phyloP scores from a whole-genome alignment of 352 stramenopile genomes.

The Globisporangium nodosum region DNA sequence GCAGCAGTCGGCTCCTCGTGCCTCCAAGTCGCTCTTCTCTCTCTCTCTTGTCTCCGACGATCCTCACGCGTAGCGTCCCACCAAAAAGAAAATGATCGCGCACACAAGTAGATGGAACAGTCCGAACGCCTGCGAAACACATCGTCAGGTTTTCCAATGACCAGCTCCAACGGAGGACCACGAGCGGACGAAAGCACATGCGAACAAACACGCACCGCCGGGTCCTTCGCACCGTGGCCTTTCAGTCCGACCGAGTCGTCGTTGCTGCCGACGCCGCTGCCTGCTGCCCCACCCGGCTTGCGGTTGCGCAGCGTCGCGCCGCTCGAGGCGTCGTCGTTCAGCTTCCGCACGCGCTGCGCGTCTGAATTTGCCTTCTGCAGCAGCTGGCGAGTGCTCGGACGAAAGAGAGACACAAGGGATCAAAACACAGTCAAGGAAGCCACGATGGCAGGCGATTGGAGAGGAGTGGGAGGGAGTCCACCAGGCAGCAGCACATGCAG shows the following conservation, averaged over 20 bases:
- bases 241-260: conserved; percentile 30
- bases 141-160: neutral
- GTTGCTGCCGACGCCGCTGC: conserved; percentile 7
- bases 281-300: conserved; percentile 31
- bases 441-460: neutral
- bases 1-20: neutral
- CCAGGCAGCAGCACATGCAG: neutral
- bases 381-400: conserved; percentile 40
- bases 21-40: neutral
- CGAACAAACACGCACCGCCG: conserved; percentile 31
- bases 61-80: conserved; percentile 78
- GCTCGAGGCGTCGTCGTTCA: conserved; percentile 42
- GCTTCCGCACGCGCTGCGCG: conserved; percentile 54
- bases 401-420: neutral
- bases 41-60: neutral
- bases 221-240: conserved; percentile 30
- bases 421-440: conserved; percentile 15
- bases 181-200: neutral
- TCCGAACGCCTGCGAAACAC: conserved; percentile 44
- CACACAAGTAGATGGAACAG: conserved; percentile 82
- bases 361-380: conserved; percentile 68
- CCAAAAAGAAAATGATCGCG: conserved; percentile 88
- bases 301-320: conserved; percentile 61
- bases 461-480: neutral
- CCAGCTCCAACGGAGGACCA: neutral